Evolutionary conservation across 257 asterid genomes (phyloP), one percentile per base, ranked within the genome.

Genomic region (Solanum gracilifrons): DNA sequence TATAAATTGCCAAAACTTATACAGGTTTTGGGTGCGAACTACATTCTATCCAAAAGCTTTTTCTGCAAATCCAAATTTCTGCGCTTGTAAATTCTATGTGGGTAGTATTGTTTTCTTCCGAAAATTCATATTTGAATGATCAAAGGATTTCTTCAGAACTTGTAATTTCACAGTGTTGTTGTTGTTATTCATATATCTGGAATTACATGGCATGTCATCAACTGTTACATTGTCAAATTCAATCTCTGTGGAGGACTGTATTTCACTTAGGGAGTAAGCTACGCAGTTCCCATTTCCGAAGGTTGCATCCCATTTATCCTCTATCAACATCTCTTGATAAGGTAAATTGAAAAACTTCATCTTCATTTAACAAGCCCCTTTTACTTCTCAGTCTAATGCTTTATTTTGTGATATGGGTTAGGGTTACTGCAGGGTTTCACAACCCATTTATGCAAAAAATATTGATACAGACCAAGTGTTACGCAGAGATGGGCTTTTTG

Each of bases 181-280:
- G 62, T 71, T 32, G 25, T 72, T 27, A 8, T 71, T 20, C 27
- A 18, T 18, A 32, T 11, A 36, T 74, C 23, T 68, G 36, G 5
- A 29, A 68, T 68, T 29, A 83, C 85, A 93, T 94, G 98, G 98
- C 98, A 68, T 92, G 92, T 92, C 90, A 80, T 90, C 93, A 89
- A 43, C 41, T 91, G 75, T 89, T 93, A 48, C 87, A 79, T 85
- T 92, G 51, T 84, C 93, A 85, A 89, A 84, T 91, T 73, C 94
- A 90, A 86, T 85, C 87, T 86, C 80, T 92, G 71, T 90, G 94
- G 92, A 88, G 93, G 87, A 88, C 90, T 36, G 69, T 92, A 72
- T 89, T 85, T 90, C 87, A 89, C 80, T 88, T 89, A 21, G 92
- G 95, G 60, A 92, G 87, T 83, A 87, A 79, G 79, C 48, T 89